phyloP scores from a whole-genome alignment of 2,329 filamentous ascomycete species.

The Dryadomyces quercus-mongolicae region DNA sequence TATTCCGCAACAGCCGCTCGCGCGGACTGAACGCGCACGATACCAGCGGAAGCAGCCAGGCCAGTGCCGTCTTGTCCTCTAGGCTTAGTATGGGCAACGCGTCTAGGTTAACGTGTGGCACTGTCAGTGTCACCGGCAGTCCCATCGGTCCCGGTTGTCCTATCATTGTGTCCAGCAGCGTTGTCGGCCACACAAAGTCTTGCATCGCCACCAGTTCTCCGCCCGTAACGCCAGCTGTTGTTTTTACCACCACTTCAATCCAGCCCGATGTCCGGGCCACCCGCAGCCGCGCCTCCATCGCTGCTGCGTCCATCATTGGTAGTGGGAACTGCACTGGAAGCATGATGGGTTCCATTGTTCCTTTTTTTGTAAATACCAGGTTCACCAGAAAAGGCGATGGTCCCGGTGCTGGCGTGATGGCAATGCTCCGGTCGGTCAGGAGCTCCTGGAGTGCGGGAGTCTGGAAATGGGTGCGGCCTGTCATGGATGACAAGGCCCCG shows the following conservation, averaged over 20 bases:
- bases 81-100: conserved; percentile 29
- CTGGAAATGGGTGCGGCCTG: conserved; percentile 25
- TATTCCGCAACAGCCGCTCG: conserved; percentile 25
- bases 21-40: conserved; percentile 28
- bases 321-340: conserved; percentile 26
- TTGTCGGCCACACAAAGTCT: conserved; percentile 24
- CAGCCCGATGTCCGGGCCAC: neutral
- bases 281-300: neutral
- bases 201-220: conserved; percentile 9
- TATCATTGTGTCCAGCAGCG: conserved; percentile 12
- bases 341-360: conserved; percentile 12
- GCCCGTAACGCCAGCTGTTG: neutral
- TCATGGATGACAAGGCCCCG: conserved; percentile 23
- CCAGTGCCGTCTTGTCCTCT: conserved; percentile 17
- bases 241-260: neutral
- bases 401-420: conserved; percentile 24
- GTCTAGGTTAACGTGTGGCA: conserved; percentile 31
- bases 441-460: conserved; percentile 22
- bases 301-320: conserved; percentile 18
- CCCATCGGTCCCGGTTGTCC: neutral
- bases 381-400: conserved; percentile 27
- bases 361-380: conserved; percentile 23
- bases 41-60: conserved; percentile 27
- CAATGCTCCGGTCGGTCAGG: conserved; percentile 25
- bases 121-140: conserved; percentile 23